Evolutionary conservation across 345 rosid species (phyloP), one percentile per base, ranked within the genome.

Genomic region (Hirschfeldia incana): DNA sequence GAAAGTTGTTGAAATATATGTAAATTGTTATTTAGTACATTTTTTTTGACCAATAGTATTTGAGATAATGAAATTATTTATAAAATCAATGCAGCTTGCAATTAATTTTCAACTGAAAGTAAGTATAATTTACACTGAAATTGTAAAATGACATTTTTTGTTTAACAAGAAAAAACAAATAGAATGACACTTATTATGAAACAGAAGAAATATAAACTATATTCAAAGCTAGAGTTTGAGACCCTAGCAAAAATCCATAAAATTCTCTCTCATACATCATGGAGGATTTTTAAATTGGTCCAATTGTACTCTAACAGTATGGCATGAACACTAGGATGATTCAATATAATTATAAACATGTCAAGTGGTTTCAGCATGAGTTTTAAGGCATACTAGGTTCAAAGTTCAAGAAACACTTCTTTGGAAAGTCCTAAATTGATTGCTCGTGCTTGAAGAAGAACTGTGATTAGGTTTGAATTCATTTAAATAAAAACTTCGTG

Each of bases 351-450:
- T 62, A 44, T 62, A 62, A 74, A 65, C 28, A 9, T 49, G 77
- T 21, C 71, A 65, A 64, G 77, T 74, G 13, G 64, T 64, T 65
- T 51, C 62, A 74, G 36, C 61, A 73, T 65, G 51, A 74, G 77
- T 74, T 65, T 61, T 70, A 65, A 73, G 44, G 69, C 44, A 74
- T 74, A 74, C 77, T 34, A 74, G 77, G 77, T 74, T 49, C 71
- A 53, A 74, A 74, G 10, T 65, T 65, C 64, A 65, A 74, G 77
- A 74, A 8, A 34, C 21, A 1, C 65, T 74, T 65, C 65, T 63
- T 73, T 1, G 70, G 77, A 64, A 73, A 51, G 55, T 34, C 64
- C 27, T 65, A 30, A 74, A 65, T 65, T 49, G 53, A 29, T 36
- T 59, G 32, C 64, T 59, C 64, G 64, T 59, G 64, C 64, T 59